Percentiles rank a stretch among this genome's conserved stretches.
Evolutionary conservation across 2,329 filamentous ascomycete genomes (phyloP).

Genomic region (Epichloe uncinata): DNA sequence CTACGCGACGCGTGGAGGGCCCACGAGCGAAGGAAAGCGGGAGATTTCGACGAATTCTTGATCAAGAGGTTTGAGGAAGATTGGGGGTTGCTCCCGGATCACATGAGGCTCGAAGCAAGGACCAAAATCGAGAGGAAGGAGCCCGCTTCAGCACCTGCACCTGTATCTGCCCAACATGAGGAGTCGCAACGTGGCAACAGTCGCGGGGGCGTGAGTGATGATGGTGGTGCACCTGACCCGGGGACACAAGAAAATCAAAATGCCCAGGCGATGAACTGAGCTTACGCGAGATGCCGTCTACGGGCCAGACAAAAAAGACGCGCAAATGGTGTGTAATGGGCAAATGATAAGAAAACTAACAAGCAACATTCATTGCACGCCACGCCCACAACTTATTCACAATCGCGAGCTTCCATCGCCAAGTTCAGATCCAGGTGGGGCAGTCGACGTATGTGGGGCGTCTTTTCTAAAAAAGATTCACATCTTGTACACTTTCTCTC

Average conservation of each 20-base stretch:
- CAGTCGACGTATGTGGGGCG: neutral
- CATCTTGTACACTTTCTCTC: neutral
- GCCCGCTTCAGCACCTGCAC: neutral
- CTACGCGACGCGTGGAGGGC: conserved; percentile 37
- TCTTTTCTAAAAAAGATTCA: neutral
- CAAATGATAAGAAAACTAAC: too few relatives aligned
- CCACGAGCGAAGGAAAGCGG: conserved; percentile 32
- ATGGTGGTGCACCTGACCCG: neutral
- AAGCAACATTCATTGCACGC: too few relatives aligned
- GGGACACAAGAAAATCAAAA: neutral
- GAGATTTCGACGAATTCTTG: conserved; percentile 37
- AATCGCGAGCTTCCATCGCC: neutral
- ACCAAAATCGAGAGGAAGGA: neutral
- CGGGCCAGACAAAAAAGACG: neutral
- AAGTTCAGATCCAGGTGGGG: neutral
- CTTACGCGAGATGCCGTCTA: neutral
- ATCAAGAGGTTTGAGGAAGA: conserved; percentile 30
- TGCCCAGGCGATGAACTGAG: neutral
- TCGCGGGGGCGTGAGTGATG: neutral
- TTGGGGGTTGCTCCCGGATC: conserved; percentile 33
- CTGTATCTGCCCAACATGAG: neutral
- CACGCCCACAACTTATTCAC: too few relatives aligned
- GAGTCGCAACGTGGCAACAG: neutral
- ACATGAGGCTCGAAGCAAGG: conserved; percentile 10
- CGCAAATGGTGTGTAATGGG: too few relatives aligned